Evolutionary conservation across 2,329 filamentous ascomycete genomes (phyloP), one percentile per base, ranked within the genome.

Genomic region (Ophiostoma sp.): DNA sequence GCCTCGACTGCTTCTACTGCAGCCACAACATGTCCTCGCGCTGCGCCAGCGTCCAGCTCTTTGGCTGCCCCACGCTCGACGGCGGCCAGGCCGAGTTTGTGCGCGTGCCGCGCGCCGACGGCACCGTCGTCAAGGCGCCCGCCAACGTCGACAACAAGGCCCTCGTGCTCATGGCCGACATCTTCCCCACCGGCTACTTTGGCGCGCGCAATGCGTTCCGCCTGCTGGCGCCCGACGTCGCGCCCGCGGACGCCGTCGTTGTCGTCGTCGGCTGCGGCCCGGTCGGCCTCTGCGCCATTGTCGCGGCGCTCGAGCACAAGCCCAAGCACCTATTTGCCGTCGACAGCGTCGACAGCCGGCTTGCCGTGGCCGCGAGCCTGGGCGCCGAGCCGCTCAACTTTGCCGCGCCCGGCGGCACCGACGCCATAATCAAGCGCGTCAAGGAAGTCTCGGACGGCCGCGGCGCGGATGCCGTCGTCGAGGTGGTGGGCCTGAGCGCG

Each of bases 381-480:
- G 93, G 93, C 2, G 93, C 92, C 2, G 92, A 94, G 77, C 88
- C 91, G 0, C 87, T 93, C 78, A 93, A 96, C 76, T 94, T 94
- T 77, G 79, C 84, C 74, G 86, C 81, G 76, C 85, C 89, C 67
- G 87, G 27, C 27, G 27, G 97, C 67, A 87, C 87, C 75, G 89
- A 91, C 73, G 84, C 89, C 64, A 95, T 67, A 38, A 9, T 64
- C n/a, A 4, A 55, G 44, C 42, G 55, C 9, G 47, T 67, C 40
- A 38, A 60, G 40, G 65, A 44, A 12, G 68, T 58, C 49, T 67
- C 92, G 0, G 83, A 89, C 16, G 92, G 92, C 7, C 83, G 93
- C 52, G 93, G 93, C 6, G 93, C 93, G 14, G 93, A 97, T 78
- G 87, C 91, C 18, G 87, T 95, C 2, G 87, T 97, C 72, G 90